A percentile compares a stretch with the other conserved stretches of the same genome.
These are phyloP conservation scores for Phytophthora pini DNA, from an alignment of 352 stramenopile genomes.

Conservation along the genomic window DNA sequence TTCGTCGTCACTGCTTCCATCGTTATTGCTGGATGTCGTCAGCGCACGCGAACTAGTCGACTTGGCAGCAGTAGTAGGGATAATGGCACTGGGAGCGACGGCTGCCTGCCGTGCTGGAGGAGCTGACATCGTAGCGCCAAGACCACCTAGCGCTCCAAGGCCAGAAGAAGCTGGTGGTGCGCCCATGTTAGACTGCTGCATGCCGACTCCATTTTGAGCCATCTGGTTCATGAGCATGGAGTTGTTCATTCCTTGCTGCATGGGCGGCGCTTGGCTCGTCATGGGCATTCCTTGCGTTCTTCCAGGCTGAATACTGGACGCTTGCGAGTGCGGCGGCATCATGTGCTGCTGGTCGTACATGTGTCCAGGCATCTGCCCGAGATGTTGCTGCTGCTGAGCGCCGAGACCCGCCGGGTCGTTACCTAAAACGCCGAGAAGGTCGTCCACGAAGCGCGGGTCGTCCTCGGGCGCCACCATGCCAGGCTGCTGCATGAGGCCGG, in stretches of 20 bases:
- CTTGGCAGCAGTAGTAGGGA: conserved; percentile 39
- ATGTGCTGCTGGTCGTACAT: conserved; percentile 74
- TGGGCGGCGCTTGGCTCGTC: conserved; percentile 39
- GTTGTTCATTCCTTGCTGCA: conserved; percentile 39
- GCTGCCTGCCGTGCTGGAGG: conserved; percentile 22
- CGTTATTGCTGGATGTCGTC: conserved; percentile 55
- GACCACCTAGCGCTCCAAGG: conserved; percentile 14
- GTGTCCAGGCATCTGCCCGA: conserved; percentile 57
- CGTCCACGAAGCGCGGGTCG: conserved; percentile 74
- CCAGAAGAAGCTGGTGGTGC: background rate
- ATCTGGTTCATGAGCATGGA: conserved; percentile 49
- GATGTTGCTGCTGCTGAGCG: conserved; percentile 52
- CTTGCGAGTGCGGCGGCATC: conserved; percentile 50
- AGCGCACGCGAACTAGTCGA: conserved; percentile 48
- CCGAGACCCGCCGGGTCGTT: conserved; percentile 60
- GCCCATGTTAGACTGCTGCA: conserved; percentile 33
- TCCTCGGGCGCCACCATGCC: conserved; percentile 66
- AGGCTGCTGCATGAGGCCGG: conserved; percentile 48
- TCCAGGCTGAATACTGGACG: conserved; percentile 27
- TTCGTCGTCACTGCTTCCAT: conserved; percentile 67
- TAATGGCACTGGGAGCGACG: conserved; percentile 42
- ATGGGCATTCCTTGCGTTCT: conserved; percentile 36
- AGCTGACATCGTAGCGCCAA: conserved; percentile 17
- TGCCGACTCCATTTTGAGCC: conserved; percentile 22
- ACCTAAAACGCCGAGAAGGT: conserved; percentile 70